Evolutionary conservation across 169 alveolate genomes (phyloP), one percentile per base, ranked within the genome.

Genomic region (Cryptosporidium sp.): DNA sequence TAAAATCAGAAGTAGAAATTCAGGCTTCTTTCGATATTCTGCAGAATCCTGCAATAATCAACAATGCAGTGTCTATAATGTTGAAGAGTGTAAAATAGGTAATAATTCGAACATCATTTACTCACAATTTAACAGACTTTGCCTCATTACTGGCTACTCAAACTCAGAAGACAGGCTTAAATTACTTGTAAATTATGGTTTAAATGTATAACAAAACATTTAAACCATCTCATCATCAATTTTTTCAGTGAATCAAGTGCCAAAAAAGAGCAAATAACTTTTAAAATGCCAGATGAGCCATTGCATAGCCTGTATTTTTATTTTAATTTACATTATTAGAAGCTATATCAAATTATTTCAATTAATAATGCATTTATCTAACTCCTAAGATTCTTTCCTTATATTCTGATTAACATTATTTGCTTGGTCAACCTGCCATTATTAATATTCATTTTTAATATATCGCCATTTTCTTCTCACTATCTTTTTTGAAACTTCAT

Each of bases 141-240:
- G 89, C 29, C 75, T 80, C 14, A 29, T 80, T n/a, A 61, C 69
- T 42, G 89, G 75, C 31, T 80, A 61, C 26, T 14, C 35, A 10
- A 80, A 80, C 21, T 37, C 75, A 10, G 23, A 65, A 62, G 89
- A 80, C 4, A n/a, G 31, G 16, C 42, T 80, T 16, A 23, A 14
- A 44, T 21, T 80, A 23, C 75, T 80, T 29, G 21, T 37, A 0
- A 61, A 56, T 2, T 42, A 73, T 42, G 58, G 44, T 4, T 18
- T 31, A 16, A 73, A 26, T 7, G 86, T 73, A 31, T 73, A 56
- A 39, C 18, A 2, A 1, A 61, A 0, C 14, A 9, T 1, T 4
- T 6, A 26, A 12, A 21, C 33, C 62, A 53, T 16, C 14, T 1
- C 31, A 18, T 12, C 62, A 6, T 53, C 62, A 14, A 2, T 42